Base-by-base conservation (phyloP, 2,329 filamentous ascomycete genomes). In the Colletotrichum incanum region DNA sequence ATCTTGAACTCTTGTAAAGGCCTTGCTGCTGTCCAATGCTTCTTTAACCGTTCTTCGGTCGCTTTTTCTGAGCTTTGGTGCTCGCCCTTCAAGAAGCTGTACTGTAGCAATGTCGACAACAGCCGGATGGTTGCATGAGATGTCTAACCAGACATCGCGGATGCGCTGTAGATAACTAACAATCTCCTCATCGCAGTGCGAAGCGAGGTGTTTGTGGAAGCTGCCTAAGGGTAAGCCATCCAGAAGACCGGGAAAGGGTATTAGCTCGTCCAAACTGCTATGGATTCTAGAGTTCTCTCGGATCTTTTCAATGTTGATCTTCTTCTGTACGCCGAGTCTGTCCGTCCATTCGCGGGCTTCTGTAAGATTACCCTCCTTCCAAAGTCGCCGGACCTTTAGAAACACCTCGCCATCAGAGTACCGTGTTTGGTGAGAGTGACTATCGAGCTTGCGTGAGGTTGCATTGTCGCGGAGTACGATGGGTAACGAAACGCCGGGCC, bases 141-240 rank as follows among this genome's bases (percentile, higher is more conserved):
- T 54, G n/a, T 28, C 12, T 28, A 31, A 5, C 34, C n/a, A 54
- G 31, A 64, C 34, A 20, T 14, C 7, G 47, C 3, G 47, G 11
- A 64, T 64, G 14, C 41, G 47, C 61, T 34, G 11, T 20, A 45
- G 16, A 39, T 64, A 64, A 37, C 5, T 18, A 28, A 54, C 34
- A 41, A 64, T 54, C n/a, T 64, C 34, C 5, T 39, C 34, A 23
- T 64, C 34, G 34, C 4, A 64, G 49, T 64, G 34, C 7, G 54
- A 43, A n/a, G 49, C n/a, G 5, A 64, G 47, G 61, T 64, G 47
- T 8, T 64, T 64, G 5, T 64, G 34, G 49, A 64, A 64, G 39
- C 50, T 65, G 6, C 62, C 49, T 56, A 65, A 45, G 8, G 62
- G 62, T 8, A 65, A 37, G 5, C 37, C 16, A 12, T 47, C 5